Base-by-base conservation (phyloP, 2,329 filamentous ascomycete species). In the Pleomassaria siparia region DNA sequence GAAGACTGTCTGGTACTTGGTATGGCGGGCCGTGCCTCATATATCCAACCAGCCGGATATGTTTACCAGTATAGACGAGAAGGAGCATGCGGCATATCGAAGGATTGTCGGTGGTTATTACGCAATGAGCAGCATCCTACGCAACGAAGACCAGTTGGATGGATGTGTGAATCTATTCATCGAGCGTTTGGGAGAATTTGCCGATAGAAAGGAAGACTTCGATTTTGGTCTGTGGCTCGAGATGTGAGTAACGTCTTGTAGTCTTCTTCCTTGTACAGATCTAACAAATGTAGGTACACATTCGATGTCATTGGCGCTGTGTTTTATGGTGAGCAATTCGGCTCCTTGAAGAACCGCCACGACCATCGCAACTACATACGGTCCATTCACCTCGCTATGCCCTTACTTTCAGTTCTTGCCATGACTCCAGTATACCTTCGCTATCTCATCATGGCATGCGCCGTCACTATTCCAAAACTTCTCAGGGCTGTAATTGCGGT, bases 281-380 rank as follows among this genome's bases (percentile, higher is more conserved):
- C 30, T 43, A 29, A 32, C n/a, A 6, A 15, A n/a, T 22, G 10
- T 24, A 69, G 65, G 66, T 71, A 68, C 44, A 59, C 73, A 3
- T 76, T 72, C 63, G 74, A 77, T 44, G 66, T 74, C 16, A 62
- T 74, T n/a, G 71, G 74, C n/a, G 66, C 68, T 24, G 51, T 74
- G 13, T 70, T 66, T 18, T 76, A 74, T 37, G 68, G 73, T 16
- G 60, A 63, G 11, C 64, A 65, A 40, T 72, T 75, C 44, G 73
- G 74, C 3, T 76, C 75, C 51, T 60, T 76, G 45, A 58, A 74
- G 20, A 53, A 63, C 7, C 62, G 67, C 1, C 47, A 53, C 2
- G 75, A 78, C 48, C 56, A 72, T 44, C 65, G 69, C 22, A 64
- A 64, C 5, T 72, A 67, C 40, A 69, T 76, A 15, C 50, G 63